Conservation (phyloP, 495 filamentous ascomycete genomes). For the Penicillium longicatenatum region DNA sequence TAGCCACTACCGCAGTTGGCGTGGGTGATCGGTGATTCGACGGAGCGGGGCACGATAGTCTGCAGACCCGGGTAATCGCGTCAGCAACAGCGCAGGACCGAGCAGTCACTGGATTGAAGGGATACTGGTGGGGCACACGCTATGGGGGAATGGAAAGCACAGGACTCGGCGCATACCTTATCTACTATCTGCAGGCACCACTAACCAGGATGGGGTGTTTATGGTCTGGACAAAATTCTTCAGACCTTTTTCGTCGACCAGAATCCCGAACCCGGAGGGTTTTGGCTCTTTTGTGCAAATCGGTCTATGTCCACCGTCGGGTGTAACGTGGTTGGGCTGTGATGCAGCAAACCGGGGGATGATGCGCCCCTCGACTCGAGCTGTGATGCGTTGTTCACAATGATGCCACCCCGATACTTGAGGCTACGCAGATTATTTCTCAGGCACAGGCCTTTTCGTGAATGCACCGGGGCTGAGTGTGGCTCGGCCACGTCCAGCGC, state of each 20-base stretch:
- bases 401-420: constrained; percentile 29
- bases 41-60: constrained; percentile 33
- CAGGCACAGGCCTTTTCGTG: not conserved
- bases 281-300: constrained; percentile 43
- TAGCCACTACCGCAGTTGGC: constrained; percentile 31
- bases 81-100: constrained; percentile 48
- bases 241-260: constrained; percentile 29
- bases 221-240: constrained; percentile 20
- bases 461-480: constrained; percentile 3
- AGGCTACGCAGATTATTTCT: constrained; percentile 31
- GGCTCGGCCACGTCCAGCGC: constrained; percentile 9
- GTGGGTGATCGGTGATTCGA: constrained; percentile 46
- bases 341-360: constrained; percentile 45
- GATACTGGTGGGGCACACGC: constrained; percentile 8
- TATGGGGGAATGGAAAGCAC: constrained; percentile 20
- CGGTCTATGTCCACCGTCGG: constrained; percentile 36
- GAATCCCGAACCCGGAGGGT: constrained; percentile 35
- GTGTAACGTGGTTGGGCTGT: constrained; percentile 56
- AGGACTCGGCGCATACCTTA: constrained; percentile 42
- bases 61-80: constrained; percentile 43
- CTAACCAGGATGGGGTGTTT: constrained; percentile 12
- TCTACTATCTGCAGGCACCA: constrained; percentile 13
- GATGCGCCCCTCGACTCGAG: constrained; percentile 32
- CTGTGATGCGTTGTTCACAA: constrained; percentile 53
- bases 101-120: constrained; percentile 48